A percentile compares a stretch with the other conserved stretches of the same genome.
Evolutionary conservation across 352 stramenopile genomes (phyloP).

Genomic region (Pseudoperonospora humuli): DNA sequence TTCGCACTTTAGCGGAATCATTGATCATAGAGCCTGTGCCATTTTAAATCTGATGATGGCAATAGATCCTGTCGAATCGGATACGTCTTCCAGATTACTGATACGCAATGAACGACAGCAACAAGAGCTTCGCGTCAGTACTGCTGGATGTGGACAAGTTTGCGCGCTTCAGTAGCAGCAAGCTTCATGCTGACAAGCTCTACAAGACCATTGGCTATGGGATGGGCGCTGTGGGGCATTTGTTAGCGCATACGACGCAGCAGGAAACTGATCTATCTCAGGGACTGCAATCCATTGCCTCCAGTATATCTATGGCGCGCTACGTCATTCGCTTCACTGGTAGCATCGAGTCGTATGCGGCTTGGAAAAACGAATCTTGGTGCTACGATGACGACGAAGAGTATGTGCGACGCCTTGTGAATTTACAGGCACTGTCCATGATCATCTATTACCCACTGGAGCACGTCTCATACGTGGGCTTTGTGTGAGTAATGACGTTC

Average conservation of each 20-base stretch:
- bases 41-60: no score
- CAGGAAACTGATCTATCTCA: slow-evolving; percentile 44
- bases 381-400: slow-evolving; percentile 68
- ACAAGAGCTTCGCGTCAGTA: slow-evolving; percentile 11
- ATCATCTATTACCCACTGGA: slow-evolving; percentile 82
- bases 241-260: slow-evolving; percentile 41
- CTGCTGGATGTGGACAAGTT: slow-evolving; percentile 69
- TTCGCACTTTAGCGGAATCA: slow-evolving; percentile 1
- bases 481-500: no score
- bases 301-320: slow-evolving; percentile 68
- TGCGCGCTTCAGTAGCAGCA: slow-evolving; percentile 47
- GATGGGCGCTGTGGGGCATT: slow-evolving; percentile 39
- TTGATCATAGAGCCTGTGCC: no score
- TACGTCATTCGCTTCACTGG: slow-evolving; percentile 78
- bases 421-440: slow-evolving; percentile 71
- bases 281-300: slow-evolving; percentile 55
- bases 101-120: slow-evolving; percentile 11
- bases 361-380: slow-evolving; percentile 72
- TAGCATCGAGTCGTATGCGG: slow-evolving; percentile 59
- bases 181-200: slow-evolving; percentile 67
- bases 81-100: no score
- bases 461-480: slow-evolving; percentile 76
- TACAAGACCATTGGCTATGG: slow-evolving; percentile 81
- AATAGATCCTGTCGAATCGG: slow-evolving; percentile 1
- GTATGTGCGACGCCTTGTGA: slow-evolving; percentile 46